These are phyloP conservation scores for Xylariaceae sp. DNA, from an alignment of 2,329 filamentous ascomycete genomes.

Conservation along the genomic window DNA sequence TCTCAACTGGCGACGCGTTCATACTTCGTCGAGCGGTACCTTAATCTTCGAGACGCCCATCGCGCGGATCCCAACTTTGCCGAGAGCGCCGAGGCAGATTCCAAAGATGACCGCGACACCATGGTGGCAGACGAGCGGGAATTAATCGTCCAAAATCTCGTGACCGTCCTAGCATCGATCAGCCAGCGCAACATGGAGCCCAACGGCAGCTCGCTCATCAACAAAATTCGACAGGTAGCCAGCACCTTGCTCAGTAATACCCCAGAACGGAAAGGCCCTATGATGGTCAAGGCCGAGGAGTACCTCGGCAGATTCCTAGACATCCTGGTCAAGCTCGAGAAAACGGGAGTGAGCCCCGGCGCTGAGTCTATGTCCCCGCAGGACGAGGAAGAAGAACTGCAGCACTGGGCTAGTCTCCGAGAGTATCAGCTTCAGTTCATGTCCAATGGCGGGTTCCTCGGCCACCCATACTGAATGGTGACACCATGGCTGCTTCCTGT, in stretches of 20 bases:
- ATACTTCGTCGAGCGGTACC: conserved; percentile 85
- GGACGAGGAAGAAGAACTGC: conserved; percentile 75
- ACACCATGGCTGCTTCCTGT: not conserved
- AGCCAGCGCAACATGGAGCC: conserved; percentile 83
- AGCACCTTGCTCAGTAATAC: conserved; percentile 71
- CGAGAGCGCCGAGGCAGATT: conserved; percentile 44
- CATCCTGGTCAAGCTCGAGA: conserved; percentile 74
- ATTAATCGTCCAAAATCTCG: conserved; percentile 77
- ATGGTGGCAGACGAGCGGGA: conserved; percentile 77
- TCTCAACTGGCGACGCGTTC: conserved; percentile 81
- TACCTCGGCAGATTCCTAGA: conserved; percentile 74
- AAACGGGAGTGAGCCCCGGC: conserved; percentile 51
- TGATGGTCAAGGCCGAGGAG: conserved; percentile 64
- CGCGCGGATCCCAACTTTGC: conserved; percentile 47
- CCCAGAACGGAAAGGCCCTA: conserved; percentile 53
- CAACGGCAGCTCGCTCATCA: conserved; percentile 67
- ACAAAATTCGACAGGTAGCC: conserved; percentile 84
- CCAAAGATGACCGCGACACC: conserved; percentile 49
- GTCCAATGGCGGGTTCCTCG: conserved; percentile 60
- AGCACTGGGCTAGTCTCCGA: conserved; percentile 76
- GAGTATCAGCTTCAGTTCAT: conserved; percentile 77
- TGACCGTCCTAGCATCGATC: conserved; percentile 74
- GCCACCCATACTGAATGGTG: conserved; percentile 16
- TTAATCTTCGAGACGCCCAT: conserved; percentile 72
- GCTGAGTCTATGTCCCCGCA: conserved; percentile 49